Conservation (phyloP, 2,329 filamentous ascomycete genomes). For the Achaetomium macrosporum region DNA sequence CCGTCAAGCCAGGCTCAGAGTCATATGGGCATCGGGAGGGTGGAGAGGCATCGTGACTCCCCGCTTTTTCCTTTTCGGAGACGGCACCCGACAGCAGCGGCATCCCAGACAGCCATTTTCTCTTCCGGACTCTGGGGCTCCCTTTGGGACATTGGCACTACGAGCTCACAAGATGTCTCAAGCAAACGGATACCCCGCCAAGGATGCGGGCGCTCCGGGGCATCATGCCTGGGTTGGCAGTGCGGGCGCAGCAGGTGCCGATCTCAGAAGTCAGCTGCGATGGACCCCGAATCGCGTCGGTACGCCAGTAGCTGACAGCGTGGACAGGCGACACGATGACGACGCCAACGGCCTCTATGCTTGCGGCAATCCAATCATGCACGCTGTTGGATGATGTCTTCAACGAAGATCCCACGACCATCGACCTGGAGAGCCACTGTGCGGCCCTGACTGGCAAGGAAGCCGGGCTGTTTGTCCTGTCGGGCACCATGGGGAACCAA, state of each 20-base stretch:
- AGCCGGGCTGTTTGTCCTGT: slow-evolving; percentile 72
- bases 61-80: neutral
- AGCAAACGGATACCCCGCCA: neutral
- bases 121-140: neutral
- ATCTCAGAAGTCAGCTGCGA: slow-evolving; percentile 29
- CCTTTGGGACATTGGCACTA: slow-evolving; percentile 1
- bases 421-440: slow-evolving; percentile 66
- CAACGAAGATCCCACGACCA: slow-evolving; percentile 72
- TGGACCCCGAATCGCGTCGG: neutral
- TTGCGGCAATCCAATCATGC: slow-evolving; percentile 67
- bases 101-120: neutral
- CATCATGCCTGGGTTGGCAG: slow-evolving; percentile 29
- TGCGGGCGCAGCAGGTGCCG: slow-evolving; percentile 29
- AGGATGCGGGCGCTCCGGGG: neutral
- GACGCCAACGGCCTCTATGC: slow-evolving; percentile 74
- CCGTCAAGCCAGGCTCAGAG: neutral
- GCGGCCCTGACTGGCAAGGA: slow-evolving; percentile 70
- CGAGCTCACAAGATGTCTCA: slow-evolving; percentile 10
- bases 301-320: neutral
- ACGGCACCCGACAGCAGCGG: neutral
- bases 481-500: slow-evolving; percentile 93
- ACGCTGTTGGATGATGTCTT: slow-evolving; percentile 82
- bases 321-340: slow-evolving; percentile 53
- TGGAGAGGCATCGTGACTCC: neutral
- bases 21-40: neutral